A percentile compares a stretch with the other conserved stretches of the same genome.
phyloP scores from a whole-genome alignment of 2,329 filamentous ascomycete genomes.

The Stagonosporopsis rhizophila region DNA sequence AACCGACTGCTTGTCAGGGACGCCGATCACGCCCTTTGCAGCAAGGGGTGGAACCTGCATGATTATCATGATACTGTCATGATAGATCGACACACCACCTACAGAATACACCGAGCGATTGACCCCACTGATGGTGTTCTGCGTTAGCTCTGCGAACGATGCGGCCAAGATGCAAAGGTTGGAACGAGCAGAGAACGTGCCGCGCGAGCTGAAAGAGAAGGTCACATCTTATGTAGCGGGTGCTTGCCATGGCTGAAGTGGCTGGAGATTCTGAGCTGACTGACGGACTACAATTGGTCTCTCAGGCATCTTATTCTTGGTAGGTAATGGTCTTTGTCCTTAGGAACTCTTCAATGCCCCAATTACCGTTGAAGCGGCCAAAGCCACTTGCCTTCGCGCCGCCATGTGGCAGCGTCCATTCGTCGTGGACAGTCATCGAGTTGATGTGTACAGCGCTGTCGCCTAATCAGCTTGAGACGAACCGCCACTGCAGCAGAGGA shows the following conservation, averaged over 20 bases:
- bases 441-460: conserved; percentile 59
- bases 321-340: conserved; percentile 53
- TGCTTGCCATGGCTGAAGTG: neutral
- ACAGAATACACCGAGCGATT: neutral
- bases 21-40: neutral
- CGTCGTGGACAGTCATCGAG: conserved; percentile 59
- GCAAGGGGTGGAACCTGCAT: neutral
- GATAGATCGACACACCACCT: neutral
- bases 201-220: neutral
- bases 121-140: neutral
- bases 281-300: neutral
- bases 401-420: conserved; percentile 57
- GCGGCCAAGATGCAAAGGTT: neutral
- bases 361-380: conserved; percentile 55
- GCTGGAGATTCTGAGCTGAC: neutral
- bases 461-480: neutral
- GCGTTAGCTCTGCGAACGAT: neutral
- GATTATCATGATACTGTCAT: neutral
- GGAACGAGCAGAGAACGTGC: neutral
- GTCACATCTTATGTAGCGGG: neutral
- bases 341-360: conserved; percentile 58
- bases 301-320: conserved; percentile 33
- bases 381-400: conserved; percentile 59
- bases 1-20: neutral
- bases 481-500: neutral